These are phyloP conservation scores for Nemophila menziesii DNA, from an alignment of 257 asterid species.

Conservation along the genomic window DNA sequence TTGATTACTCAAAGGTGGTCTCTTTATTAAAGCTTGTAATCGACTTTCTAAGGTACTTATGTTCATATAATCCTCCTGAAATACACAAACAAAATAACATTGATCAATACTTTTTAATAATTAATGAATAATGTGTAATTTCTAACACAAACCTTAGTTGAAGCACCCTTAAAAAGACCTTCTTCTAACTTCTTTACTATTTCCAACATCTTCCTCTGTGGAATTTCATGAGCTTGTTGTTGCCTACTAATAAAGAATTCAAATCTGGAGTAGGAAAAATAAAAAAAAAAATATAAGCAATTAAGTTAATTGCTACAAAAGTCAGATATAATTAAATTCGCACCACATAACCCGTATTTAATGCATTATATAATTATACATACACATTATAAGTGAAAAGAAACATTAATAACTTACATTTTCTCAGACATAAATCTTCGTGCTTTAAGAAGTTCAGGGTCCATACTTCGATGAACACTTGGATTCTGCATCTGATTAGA, in stretches of 20 bases:
- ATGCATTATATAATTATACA: background rate
- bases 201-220: slow-evolving; percentile 44
- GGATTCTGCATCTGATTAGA: slow-evolving; percentile 64
- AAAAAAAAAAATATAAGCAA: slow-evolving; percentile 7
- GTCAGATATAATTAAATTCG: too few relatives aligned
- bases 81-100: slow-evolving; percentile 11
- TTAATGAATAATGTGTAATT: too few relatives aligned
- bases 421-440: slow-evolving; percentile 43
- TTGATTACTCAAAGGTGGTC: slow-evolving; percentile 43
- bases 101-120: too few relatives aligned
- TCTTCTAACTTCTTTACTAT: slow-evolving; percentile 75
- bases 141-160: slow-evolving; percentile 51
- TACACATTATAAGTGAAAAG: background rate
- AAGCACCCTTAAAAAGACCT: slow-evolving; percentile 65
- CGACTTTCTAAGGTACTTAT: slow-evolving; percentile 65
- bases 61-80: slow-evolving; percentile 85
- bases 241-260: slow-evolving; percentile 51
- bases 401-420: slow-evolving; percentile 43
- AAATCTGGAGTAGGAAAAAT: slow-evolving; percentile 34
- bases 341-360: too few relatives aligned
- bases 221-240: slow-evolving; percentile 46
- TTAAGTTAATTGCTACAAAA: slow-evolving; percentile 2
- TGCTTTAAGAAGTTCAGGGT: slow-evolving; percentile 33
- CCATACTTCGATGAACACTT: slow-evolving; percentile 36
- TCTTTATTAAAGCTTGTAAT: slow-evolving; percentile 42